These are phyloP conservation scores for Heterobasidion irregulare DNA, from an alignment of 1,284 basidiomycete species.

Conservation along the genomic window DNA sequence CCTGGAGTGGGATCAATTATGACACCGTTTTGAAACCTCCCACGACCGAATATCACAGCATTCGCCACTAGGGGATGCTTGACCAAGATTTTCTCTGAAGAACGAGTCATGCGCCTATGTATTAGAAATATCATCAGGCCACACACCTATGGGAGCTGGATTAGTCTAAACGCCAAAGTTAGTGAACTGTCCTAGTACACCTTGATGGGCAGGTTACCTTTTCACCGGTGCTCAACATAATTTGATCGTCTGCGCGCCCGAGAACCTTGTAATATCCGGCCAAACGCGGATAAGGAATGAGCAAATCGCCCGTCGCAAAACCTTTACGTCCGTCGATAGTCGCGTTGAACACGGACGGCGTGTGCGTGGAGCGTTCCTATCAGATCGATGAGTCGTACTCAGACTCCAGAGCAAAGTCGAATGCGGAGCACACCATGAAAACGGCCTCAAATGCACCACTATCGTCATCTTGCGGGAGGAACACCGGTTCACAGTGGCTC, in stretches of 20 bases:
- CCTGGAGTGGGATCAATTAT: slow-evolving; percentile 22
- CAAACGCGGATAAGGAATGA: slow-evolving; percentile 30
- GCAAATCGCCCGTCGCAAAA: slow-evolving; percentile 21
- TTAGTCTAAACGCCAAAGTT: slow-evolving; percentile 21
- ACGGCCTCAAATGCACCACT: no score
- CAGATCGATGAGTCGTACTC: no score
- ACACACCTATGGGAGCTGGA: slow-evolving; percentile 22
- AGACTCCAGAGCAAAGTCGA: no score
- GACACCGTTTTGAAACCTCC: slow-evolving; percentile 24
- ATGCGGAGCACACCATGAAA: no score
- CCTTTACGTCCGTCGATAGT: no score
- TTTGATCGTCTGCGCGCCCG: slow-evolving; percentile 35
- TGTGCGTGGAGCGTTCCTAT: no score
- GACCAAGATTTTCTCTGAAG: slow-evolving; percentile 13
- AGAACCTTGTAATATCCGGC: slow-evolving; percentile 29
- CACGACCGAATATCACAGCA: slow-evolving; percentile 30
- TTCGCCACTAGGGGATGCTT: slow-evolving; percentile 18
- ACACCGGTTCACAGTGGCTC: no score
- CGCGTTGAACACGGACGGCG: no score
- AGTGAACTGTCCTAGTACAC: background rate
- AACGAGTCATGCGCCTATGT: background rate
- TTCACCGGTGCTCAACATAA: slow-evolving; percentile 36
- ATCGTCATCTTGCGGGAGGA: no score
- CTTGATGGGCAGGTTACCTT: slow-evolving; percentile 21
- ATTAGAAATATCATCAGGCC: background rate